A percentile compares a stretch with the other conserved stretches of the same genome.
phyloP scores from a whole-genome alignment of 1,139 yeast genomes.

The Kurtzmaniella quercitrusa region DNA sequence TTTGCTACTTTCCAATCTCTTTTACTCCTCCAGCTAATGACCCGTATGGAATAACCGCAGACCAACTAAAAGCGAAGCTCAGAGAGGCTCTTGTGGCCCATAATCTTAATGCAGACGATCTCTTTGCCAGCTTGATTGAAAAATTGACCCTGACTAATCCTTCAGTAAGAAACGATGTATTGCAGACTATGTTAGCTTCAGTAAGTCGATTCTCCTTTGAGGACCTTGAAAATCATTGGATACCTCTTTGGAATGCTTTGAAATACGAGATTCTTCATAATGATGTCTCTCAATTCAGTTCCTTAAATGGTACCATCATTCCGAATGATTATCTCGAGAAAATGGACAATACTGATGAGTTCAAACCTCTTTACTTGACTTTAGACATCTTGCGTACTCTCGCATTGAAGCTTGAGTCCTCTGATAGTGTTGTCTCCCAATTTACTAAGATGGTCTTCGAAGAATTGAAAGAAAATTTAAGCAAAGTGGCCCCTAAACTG shows the following conservation, averaged over 20 bases:
- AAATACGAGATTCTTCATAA: constrained; percentile 84
- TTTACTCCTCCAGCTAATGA: constrained; percentile 91
- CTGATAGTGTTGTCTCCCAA: constrained; percentile 18
- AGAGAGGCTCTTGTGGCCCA: constrained; percentile 62
- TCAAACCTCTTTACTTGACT: constrained; percentile 41
- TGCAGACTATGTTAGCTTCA: constrained; percentile 58
- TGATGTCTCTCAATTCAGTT: constrained; percentile 39
- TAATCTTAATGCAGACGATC: constrained; percentile 62
- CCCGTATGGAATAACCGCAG: constrained; percentile 78
- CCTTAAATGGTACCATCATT: constrained; percentile 21
- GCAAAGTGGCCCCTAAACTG: constrained; percentile 47
- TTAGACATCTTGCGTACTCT: constrained; percentile 45
- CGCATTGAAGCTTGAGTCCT: constrained; percentile 24
- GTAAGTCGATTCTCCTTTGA: constrained; percentile 47
- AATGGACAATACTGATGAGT: constrained; percentile 36
- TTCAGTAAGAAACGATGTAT: constrained; percentile 69
- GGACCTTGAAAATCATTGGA: constrained; percentile 57
- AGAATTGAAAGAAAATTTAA: constrained; percentile 57
- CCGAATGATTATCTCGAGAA: constrained; percentile 24
- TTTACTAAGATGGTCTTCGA: constrained; percentile 39
- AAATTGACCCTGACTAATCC: constrained; percentile 83
- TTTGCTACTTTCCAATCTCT: constrained; percentile 95
- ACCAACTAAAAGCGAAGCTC: constrained; percentile 60
- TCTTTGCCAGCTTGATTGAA: constrained; percentile 74
- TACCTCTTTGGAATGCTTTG: constrained; percentile 78